Percentiles rank a stretch among this genome's conserved stretches.
phyloP scores from a whole-genome alignment of 768 basidiomycete genomes.

The Sporobolomyces phaffii region DNA sequence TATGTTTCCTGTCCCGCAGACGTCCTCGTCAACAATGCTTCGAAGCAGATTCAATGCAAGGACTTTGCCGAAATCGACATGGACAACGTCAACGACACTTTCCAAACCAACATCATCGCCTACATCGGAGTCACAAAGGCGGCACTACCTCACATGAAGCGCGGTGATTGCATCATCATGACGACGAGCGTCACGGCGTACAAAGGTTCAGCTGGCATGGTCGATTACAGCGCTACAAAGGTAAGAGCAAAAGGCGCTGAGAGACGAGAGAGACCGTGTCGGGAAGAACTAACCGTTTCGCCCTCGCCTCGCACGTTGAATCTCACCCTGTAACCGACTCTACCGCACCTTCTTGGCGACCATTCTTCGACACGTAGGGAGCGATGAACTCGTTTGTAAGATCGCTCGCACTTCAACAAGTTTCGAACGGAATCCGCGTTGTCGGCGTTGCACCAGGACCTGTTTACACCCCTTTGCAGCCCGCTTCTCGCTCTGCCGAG shows the following conservation, averaged over 20 bases:
- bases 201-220: constrained; percentile 38
- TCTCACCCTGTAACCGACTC: too few relatives aligned
- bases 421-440: constrained; percentile 57
- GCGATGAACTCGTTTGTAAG: constrained; percentile 56
- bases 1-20: constrained; percentile 50
- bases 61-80: constrained; percentile 48
- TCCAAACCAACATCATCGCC: constrained; percentile 57
- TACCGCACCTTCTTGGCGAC: too few relatives aligned
- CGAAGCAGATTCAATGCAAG: constrained; percentile 38
- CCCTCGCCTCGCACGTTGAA: too few relatives aligned
- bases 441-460: constrained; percentile 55
- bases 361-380: constrained; percentile 59
- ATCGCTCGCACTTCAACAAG: constrained; percentile 54
- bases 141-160: constrained; percentile 58
- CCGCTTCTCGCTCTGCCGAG: constrained; percentile 54
- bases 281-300: too few relatives aligned
- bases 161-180: constrained; percentile 59
- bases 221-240: too few relatives aligned
- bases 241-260: too few relatives aligned
- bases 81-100: constrained; percentile 55
- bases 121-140: constrained; percentile 57
- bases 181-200: constrained; percentile 59
- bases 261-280: too few relatives aligned
- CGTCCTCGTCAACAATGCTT: constrained; percentile 57
- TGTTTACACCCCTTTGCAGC: constrained; percentile 58